Evolutionary conservation across 2,329 filamentous ascomycete genomes (phyloP), one percentile per base, ranked within the genome.

Genomic region (Colletotrichum sp.): DNA sequence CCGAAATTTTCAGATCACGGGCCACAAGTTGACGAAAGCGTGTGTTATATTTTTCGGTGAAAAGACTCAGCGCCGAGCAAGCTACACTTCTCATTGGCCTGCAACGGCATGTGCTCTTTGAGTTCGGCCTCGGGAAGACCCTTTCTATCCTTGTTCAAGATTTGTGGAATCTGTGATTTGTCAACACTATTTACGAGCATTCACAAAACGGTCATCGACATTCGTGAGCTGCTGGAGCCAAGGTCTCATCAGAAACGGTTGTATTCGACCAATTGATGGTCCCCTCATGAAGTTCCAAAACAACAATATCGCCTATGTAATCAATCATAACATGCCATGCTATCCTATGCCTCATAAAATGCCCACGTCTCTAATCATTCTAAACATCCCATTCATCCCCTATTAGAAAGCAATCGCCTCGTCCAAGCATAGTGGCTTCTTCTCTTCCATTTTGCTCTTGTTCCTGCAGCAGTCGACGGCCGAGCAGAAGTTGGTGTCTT

Each of bases 401-500:
- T 21, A 28, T 43, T 66, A 80, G 21, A 80, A 78, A 4, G 80
- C 80, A 72, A 81, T 77, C 55, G 77, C 76, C 75, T 81, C 79
- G 18, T 76, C 74, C 24, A 77, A 26, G 36, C 57, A 75, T 43
- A 63, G 26, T 26, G 70, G 52, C 28, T 74, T 76, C 38, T 70
- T 70, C 18, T 77, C 76, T 16, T 74, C 71, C 16, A 72, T 61
- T 38, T 78, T 77, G 34, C 65, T 67, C 68, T 77, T 81, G 58
- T 38, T 38, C 30, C 38, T 72, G 66, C 80, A 80, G 73, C 82
- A 84, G 69, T 85, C 84, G 9, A 85, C 80, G 1, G 80, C 79
- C 0, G 82, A 82, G 76, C 85, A 86, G 71, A 86, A 84, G 34
- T 77, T 78, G 3, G 81, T 58, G 30, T 84, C 82, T 16, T 78